A percentile compares a stretch with the other conserved stretches of the same genome.
Evolutionary conservation across 2,329 filamentous ascomycete species (phyloP).

Genomic region (Helicocarpus griseus): DNA sequence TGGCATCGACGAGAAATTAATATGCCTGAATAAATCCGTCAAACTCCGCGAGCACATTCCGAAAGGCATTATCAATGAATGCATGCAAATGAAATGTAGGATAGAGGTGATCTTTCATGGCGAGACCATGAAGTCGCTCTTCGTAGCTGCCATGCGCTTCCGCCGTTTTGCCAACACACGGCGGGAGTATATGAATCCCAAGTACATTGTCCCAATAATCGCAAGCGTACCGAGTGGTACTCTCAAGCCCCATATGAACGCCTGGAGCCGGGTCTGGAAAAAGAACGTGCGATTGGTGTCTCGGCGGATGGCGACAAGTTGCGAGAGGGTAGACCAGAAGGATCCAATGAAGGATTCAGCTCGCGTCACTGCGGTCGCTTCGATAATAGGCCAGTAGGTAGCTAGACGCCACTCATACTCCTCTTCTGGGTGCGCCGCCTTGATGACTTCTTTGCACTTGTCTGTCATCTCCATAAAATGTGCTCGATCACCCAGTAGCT

Average conservation of each 20-base stretch:
- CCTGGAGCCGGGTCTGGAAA: constrained; percentile 3
- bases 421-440: background rate
- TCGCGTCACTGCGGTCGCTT: constrained; percentile 1
- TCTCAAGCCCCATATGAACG: constrained; percentile 2
- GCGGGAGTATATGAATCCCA: background rate
- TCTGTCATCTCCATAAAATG: constrained; percentile 4
- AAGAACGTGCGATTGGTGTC: background rate
- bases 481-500: background rate
- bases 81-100: background rate
- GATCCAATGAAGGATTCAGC: constrained; percentile 3
- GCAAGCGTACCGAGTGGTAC: background rate
- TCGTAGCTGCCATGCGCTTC: constrained; percentile 1
- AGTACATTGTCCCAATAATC: background rate
- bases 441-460: constrained; percentile 1
- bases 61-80: no score
- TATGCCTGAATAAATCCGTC: background rate
- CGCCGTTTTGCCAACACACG: background rate
- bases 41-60: background rate
- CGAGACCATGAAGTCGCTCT: constrained; percentile 3
- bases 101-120: background rate
- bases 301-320: constrained; percentile 4
- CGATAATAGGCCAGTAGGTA: constrained; percentile 5
- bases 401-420: constrained; percentile 3
- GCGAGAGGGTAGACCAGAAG: constrained; percentile 5
- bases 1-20: no score